A percentile compares a stretch with the other conserved stretches of the same genome.
phyloP scores from a whole-genome alignment of 345 rosid genomes.

The Lumnitzera littorea region DNA sequence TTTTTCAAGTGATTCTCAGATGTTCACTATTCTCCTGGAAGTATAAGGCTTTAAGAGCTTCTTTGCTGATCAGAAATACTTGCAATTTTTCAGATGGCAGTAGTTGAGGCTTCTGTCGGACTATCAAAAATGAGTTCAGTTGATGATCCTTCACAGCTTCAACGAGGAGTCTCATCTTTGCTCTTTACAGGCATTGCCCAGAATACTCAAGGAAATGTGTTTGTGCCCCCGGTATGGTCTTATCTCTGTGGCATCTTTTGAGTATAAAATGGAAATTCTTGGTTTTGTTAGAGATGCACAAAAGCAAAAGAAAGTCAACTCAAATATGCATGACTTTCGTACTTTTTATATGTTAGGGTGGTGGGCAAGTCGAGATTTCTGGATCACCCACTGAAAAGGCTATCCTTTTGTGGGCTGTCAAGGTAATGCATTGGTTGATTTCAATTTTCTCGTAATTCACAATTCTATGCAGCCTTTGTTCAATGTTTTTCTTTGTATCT shows the following conservation, averaged over 20 bases:
- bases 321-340: not conserved
- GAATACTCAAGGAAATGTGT: constrained; percentile 81
- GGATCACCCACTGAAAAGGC: constrained; percentile 99
- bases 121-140: constrained; percentile 47
- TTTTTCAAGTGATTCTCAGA: too few species aligned
- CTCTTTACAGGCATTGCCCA: constrained; percentile 74
- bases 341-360: constrained; percentile 46
- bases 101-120: constrained; percentile 83
- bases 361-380: constrained; percentile 70
- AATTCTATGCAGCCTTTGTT: constrained; percentile 3
- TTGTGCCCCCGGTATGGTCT: constrained; percentile 59
- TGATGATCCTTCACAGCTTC: constrained; percentile 50
- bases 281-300: not conserved
- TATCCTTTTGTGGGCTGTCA: constrained; percentile 87
- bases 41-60: not conserved
- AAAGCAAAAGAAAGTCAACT: not conserved
- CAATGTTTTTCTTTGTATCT: constrained; percentile 15
- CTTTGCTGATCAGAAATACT: not conserved
- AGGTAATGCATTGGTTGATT: constrained; percentile 34
- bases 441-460: not conserved
- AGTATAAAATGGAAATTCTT: not conserved
- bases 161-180: constrained; percentile 38
- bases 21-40: not conserved
- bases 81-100: constrained; percentile 68
- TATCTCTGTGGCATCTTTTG: not conserved